Evolutionary conservation across 495 filamentous ascomycete genomes (phyloP).

Genomic region (Xylaria intraflava): DNA sequence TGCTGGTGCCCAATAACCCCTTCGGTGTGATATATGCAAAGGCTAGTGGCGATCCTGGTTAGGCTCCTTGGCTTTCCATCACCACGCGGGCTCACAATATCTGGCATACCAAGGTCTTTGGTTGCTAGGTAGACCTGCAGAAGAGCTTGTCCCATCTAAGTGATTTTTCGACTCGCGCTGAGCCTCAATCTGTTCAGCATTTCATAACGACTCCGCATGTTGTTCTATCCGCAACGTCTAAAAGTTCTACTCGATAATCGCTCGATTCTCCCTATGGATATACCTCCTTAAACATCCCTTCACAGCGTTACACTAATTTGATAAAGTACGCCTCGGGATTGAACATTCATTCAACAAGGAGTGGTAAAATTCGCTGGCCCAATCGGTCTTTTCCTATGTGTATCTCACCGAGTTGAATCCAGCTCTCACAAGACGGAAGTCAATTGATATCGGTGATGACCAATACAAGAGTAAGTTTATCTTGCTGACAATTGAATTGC

Average conservation of each 20-base stretch:
- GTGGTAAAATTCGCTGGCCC: not conserved
- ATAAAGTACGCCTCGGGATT: not conserved
- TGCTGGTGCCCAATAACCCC: not conserved
- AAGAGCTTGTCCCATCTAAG: not conserved
- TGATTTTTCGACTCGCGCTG: not conserved
- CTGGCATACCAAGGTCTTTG: conserved; percentile 7
- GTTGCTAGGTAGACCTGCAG: conserved; percentile 9
- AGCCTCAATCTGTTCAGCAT: not conserved
- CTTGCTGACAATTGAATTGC: not conserved
- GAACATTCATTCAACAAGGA: not conserved
- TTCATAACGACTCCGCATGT: not conserved
- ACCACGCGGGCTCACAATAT: conserved; percentile 4
- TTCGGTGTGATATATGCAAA: conserved; percentile 8
- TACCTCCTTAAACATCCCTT: not conserved
- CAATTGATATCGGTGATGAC: not conserved
- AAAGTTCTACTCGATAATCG: not conserved
- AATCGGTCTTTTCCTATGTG: not conserved
- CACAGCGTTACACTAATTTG: not conserved
- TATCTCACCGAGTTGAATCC: not conserved
- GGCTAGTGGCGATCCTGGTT: not conserved
- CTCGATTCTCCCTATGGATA: not conserved
- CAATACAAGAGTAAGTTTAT: not conserved
- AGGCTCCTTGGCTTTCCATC: conserved; percentile 1
- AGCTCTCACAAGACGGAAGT: not conserved
- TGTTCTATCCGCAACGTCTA: not conserved